Percentiles rank a stretch among this genome's conserved stretches.
Conservation (phyloP, 768 basidiomycete species). For the Amanita thiersii region DNA sequence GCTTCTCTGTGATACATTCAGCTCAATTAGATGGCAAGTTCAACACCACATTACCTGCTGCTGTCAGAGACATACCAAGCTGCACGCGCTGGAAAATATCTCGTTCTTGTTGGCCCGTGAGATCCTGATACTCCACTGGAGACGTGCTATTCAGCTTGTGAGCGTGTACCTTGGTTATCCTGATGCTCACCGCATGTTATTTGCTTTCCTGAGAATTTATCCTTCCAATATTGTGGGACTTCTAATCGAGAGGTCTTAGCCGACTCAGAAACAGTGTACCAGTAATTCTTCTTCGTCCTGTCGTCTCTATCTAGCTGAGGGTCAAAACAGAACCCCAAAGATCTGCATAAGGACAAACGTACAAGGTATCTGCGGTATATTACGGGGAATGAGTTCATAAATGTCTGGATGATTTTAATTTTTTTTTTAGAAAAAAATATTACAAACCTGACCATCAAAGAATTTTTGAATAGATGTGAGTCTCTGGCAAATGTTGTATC, state of each 20-base stretch:
- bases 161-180: not conserved
- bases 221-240: slow-evolving; percentile 45
- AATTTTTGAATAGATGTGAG: slow-evolving; percentile 76
- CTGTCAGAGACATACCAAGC: slow-evolving; percentile 65
- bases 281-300: slow-evolving; percentile 53
- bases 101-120: slow-evolving; percentile 52
- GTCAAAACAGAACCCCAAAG: slow-evolving; percentile 1
- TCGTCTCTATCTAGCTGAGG: slow-evolving; percentile 41
- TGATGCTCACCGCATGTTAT: slow-evolving; percentile 58
- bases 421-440: too few species aligned
- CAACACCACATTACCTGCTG: slow-evolving; percentile 43
- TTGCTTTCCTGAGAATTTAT: slow-evolving; percentile 41
- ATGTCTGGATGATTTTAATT: slow-evolving; percentile 17
- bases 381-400: not conserved
- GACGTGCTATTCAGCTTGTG: not conserved
- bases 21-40: not conserved
- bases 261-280: slow-evolving; percentile 45
- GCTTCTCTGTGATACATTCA: slow-evolving; percentile 45
- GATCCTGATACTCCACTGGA: slow-evolving; percentile 58
- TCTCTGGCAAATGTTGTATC: slow-evolving; percentile 33
- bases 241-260: slow-evolving; percentile 36
- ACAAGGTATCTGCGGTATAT: slow-evolving; percentile 13
- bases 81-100: slow-evolving; percentile 84
- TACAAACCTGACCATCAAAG: slow-evolving; percentile 63
- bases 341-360: slow-evolving; percentile 8